A percentile compares a stretch with the other conserved stretches of the same genome.
Conservation (phyloP, 371 early-diverging fungal genomes). For the Zychaea mexicana region DNA sequence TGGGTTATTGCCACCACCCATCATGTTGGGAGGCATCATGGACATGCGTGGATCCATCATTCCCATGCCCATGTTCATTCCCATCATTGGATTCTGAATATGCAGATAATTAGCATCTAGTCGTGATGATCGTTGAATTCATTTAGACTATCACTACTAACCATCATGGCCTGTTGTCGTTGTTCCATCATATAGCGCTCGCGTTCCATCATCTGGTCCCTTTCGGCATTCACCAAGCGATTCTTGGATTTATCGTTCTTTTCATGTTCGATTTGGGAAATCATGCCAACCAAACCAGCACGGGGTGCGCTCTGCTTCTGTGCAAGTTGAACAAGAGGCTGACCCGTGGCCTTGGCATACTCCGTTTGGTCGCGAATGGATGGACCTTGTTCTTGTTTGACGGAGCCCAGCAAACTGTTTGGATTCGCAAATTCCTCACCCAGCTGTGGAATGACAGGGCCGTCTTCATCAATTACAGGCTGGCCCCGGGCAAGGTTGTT, state of each 20-base stretch:
- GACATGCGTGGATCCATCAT: constrained; percentile 47
- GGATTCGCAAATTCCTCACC: constrained; percentile 31
- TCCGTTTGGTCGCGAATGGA: constrained; percentile 45
- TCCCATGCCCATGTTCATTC: constrained; percentile 8
- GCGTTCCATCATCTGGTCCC: constrained; percentile 42
- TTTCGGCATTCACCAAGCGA: constrained; percentile 16
- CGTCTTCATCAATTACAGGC: constrained; percentile 23
- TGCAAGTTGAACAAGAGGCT: constrained; percentile 32
- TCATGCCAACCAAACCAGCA: constrained; percentile 36
- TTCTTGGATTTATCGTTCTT: constrained; percentile 26
- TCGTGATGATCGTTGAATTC: not conserved
- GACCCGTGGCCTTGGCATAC: constrained; percentile 39
- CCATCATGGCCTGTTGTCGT: constrained; percentile 19
- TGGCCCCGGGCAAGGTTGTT: constrained; percentile 1
- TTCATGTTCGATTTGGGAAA: constrained; percentile 38
- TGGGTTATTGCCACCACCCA: constrained; percentile 7
- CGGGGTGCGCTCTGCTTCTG: constrained; percentile 31
- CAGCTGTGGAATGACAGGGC: constrained; percentile 29
- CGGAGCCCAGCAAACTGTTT: constrained; percentile 30
- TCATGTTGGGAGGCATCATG: constrained; percentile 20
- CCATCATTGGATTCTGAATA: constrained; percentile 21
- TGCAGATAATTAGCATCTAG: not conserved
- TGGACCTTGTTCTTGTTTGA: constrained; percentile 28
- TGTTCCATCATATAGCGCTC: constrained; percentile 20
- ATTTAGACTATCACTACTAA: not conserved